Evolutionary conservation across 2,329 filamentous ascomycete species (phyloP).

Genomic region (Epichloe scottii): DNA sequence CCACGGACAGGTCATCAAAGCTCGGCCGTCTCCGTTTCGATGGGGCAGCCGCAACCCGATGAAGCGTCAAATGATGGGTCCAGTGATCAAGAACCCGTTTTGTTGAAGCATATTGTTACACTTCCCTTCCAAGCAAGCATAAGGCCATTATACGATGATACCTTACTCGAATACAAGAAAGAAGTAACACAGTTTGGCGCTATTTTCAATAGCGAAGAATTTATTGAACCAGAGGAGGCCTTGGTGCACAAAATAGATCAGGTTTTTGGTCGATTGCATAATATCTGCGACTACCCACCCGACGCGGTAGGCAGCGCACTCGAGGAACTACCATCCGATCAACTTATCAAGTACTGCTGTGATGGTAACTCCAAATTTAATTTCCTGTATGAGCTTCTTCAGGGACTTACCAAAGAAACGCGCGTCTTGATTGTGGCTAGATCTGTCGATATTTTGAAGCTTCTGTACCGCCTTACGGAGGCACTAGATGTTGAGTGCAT

Average conservation of each 20-base stretch:
- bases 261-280: conserved; percentile 37
- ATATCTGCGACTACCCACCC: conserved; percentile 45
- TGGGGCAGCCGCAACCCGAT: conserved; percentile 15
- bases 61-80: conserved; percentile 12
- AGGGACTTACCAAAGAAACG: conserved; percentile 28
- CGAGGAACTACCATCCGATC: conserved; percentile 23
- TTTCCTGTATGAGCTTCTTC: conserved; percentile 44
- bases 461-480: conserved; percentile 37
- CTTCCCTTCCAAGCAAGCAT: conserved; percentile 42
- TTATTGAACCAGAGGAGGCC: conserved; percentile 24
- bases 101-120: conserved; percentile 37
- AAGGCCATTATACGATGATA: conserved; percentile 38
- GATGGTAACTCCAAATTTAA: conserved; percentile 47
- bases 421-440: conserved; percentile 42
- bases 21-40: conserved; percentile 14
- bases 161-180: conserved; percentile 29
- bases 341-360: conserved; percentile 39
- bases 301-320: conserved; percentile 33
- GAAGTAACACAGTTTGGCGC: conserved; percentile 33
- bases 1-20: conserved; percentile 8
- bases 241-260: conserved; percentile 35
- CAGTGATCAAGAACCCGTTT: conserved; percentile 6
- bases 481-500: conserved; percentile 24
- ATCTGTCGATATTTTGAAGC: conserved; percentile 34
- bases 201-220: conserved; percentile 28